A percentile compares a stretch with the other conserved stretches of the same genome.
Conservation (phyloP, 208 protist genomes). For the Trypanosoma avium region DNA sequence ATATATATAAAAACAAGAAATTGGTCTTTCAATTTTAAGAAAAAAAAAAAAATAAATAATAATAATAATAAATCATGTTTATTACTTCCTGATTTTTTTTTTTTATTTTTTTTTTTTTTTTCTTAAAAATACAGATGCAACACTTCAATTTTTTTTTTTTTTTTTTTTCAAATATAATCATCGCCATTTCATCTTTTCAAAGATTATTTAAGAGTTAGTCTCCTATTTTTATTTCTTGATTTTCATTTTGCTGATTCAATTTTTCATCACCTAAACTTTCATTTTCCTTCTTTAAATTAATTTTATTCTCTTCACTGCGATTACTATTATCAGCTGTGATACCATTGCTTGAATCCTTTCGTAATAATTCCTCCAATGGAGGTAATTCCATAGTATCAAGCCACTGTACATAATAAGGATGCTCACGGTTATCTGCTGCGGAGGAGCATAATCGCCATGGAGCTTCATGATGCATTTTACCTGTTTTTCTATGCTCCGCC, state of each 20-base stretch:
- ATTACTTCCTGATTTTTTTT: no score
- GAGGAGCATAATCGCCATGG: slow-evolving; percentile 69
- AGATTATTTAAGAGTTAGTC: no score
- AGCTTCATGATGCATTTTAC: slow-evolving; percentile 60
- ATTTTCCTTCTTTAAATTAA: not conserved
- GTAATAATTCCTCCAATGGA: slow-evolving; percentile 46
- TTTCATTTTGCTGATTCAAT: no score
- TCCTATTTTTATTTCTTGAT: slow-evolving; percentile 9
- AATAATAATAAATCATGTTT: no score
- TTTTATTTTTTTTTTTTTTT: no score
- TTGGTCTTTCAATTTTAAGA: no score
- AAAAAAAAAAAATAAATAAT: no score
- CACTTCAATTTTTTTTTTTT: no score
- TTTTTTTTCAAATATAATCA: no score
- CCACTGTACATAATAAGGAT: slow-evolving; percentile 65
- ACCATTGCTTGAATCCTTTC: slow-evolving; percentile 21
- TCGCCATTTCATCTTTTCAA: no score
- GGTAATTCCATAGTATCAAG: slow-evolving; percentile 49
- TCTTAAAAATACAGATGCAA: no score
- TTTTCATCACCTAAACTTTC: not conserved
- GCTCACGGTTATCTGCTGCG: slow-evolving; percentile 67
- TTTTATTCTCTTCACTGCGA: slow-evolving; percentile 3
- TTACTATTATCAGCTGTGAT: slow-evolving; percentile 1
- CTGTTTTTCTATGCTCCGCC: slow-evolving; percentile 35
- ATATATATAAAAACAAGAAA: no score